Conservation (phyloP, 2,329 filamentous ascomycete species). For the Biscogniauxia mediterranea region DNA sequence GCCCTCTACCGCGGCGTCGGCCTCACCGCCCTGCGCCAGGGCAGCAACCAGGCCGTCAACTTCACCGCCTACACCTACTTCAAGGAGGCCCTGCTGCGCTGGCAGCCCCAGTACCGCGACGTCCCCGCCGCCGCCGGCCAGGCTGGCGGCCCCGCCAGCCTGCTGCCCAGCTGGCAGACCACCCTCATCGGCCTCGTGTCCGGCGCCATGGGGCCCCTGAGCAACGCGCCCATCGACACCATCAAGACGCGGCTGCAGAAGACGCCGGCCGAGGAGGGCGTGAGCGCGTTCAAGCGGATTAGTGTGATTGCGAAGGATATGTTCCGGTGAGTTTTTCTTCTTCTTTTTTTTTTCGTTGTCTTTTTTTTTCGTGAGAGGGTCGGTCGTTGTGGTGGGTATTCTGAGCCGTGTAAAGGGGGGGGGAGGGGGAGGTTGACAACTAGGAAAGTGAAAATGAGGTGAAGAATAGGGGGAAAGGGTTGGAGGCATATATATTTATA, state of each 20-base stretch:
- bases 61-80: conserved; percentile 97
- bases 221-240: conserved; percentile 96
- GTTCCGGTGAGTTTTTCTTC: conserved; percentile 62
- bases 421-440: too few relatives aligned
- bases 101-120: conserved; percentile 67
- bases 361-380: too few relatives aligned
- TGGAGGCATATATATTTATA: too few relatives aligned
- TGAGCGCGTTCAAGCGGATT: conserved; percentile 79
- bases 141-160: conserved; percentile 25
- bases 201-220: conserved; percentile 92
- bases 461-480: too few relatives aligned
- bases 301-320: conserved; percentile 74
- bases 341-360: neutral
- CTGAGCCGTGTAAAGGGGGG: too few relatives aligned
- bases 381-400: too few relatives aligned
- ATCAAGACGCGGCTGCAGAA: conserved; percentile 97
- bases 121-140: conserved; percentile 18
- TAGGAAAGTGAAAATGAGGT: too few relatives aligned
- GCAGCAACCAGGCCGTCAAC: conserved; percentile 96
- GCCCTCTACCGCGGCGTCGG: conserved; percentile 92
- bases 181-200: conserved; percentile 86
- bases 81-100: conserved; percentile 71
- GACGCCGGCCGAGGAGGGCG: conserved; percentile 76
- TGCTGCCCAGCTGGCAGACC: conserved; percentile 85
- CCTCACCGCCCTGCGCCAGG: conserved; percentile 89